These are phyloP conservation scores for Yamadazyma buinensis DNA, from an alignment of 1,139 yeast species.

Conservation along the genomic window DNA sequence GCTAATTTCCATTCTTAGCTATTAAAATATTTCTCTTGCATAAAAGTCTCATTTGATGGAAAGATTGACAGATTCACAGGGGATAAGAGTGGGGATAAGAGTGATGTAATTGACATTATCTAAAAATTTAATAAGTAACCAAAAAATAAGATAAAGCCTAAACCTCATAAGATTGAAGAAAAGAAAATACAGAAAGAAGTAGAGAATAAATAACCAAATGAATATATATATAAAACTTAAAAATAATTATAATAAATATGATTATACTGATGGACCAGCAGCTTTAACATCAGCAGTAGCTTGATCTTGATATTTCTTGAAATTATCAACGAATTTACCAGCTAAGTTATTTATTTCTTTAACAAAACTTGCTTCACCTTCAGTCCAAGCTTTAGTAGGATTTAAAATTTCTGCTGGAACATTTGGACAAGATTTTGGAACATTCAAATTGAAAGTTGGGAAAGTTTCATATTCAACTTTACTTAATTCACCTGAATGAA, in stretches of 20 bases:
- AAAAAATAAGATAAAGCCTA: no score
- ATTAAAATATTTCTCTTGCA: no score
- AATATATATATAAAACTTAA: no score
- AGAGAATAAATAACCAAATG: no score
- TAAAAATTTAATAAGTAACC: no score
- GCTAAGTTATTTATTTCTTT: conserved; percentile 75
- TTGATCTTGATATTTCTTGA: conserved; percentile 75
- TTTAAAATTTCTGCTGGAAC: conserved; percentile 86
- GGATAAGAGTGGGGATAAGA: no score
- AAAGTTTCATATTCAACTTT: conserved; percentile 78
- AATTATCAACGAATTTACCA: conserved; percentile 76
- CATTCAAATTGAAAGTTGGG: conserved; percentile 82
- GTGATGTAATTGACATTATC: no score
- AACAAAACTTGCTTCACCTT: conserved; percentile 63
- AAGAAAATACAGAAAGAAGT: no score
- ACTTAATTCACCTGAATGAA: conserved; percentile 86
- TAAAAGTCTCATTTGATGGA: no score
- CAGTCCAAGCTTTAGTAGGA: conserved; percentile 83
- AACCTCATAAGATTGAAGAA: no score
- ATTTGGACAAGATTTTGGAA: conserved; percentile 77
- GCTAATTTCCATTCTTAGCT: no score
- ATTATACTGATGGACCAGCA: conserved; percentile 73
- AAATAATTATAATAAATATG: conserved; percentile 2
- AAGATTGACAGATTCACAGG: no score
- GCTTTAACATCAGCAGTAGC: conserved; percentile 85